Evolutionary conservation across 2,329 filamentous ascomycete species (phyloP), one percentile per base, ranked within the genome.

Genomic region (Didymella segeticola): DNA sequence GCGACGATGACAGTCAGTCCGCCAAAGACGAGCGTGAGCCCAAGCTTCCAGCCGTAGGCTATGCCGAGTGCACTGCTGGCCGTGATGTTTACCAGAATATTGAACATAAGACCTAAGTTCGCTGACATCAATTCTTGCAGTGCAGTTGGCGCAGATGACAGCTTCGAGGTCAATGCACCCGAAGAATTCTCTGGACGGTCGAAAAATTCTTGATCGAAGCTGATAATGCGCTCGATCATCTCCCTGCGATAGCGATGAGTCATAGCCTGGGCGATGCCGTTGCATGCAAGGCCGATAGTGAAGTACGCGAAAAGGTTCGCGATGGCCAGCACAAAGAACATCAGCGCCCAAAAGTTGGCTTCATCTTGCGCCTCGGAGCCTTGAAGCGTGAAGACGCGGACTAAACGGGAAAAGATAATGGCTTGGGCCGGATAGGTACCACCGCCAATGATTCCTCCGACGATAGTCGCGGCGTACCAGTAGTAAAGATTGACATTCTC

Each of bases 101-200:
- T 87, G 39, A 96, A 78, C 55, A 97, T 82, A 11, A 92, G 96
- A 34, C 92, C 92, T 1, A 96, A 83, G 0, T 90, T 96, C n/a
- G 43, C 49, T 4, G 49, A 53, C 49, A 53, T 53, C 25, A 86
- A 84, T 42, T 92, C 93, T 61, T 89, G 92, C 47, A 97, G 85
- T 95, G 0, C 91, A 90, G 75, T 96, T 88, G 0, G 91, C 96
- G 2, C 93, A 12, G 47, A 52, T 8, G 47, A 47, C 11, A 97
- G 79, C 77, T 96, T 95, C 1, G 57, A 91, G 0, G 91, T 96
- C 66, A 97, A 78, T 1, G 91, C 89, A 60, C 93, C 93, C 4
- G 91, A 87, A 5, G 89, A 91, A 72, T 97, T 96, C 73, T 93
- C 89, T 56, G 95, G 90, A 26, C 80, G 82, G 72, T 97, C 93